Base-by-base conservation (phyloP, 106 monocot species). In the Dendrobium officinale region DNA sequence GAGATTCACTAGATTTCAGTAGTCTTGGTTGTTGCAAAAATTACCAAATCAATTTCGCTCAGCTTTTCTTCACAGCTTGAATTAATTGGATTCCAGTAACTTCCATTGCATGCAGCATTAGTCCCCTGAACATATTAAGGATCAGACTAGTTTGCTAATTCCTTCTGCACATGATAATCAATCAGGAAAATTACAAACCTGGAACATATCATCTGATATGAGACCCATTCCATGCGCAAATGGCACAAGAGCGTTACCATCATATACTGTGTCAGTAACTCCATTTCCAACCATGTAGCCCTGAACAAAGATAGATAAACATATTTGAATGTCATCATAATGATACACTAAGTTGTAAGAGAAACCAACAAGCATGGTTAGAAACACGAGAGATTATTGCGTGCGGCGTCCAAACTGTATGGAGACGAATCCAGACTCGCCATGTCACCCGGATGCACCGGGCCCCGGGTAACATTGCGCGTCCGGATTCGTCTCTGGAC, bases 191-290 rank as follows among this genome's bases (percentile, higher is more conserved):
- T 77, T 10, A 3, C 59, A 70, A 79, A 87, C 96, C 90, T 94
- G 77, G 88, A 75, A 94, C 54, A 96, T 67, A 73, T 92, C 89
- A 61, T 90, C 81, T 22, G 96, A 96, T 86, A 96, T 92, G 48
- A 96, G 90, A 78, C 86, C 92, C 96, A 96, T 96, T 82, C 93
- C 96, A 90, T 94, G 92, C 3, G 90, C 96, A 90, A 96, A 93
- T 78, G 96, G 93, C 26, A 96, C 92, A 77, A 96, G 90, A 55
- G 93, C 93, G 84, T 96, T 74, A 10, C 96, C 96, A 90, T 96
- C 96, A 85, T 83, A 96, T 72, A 67, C 79, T 6, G 82, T 70
- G 61, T 96, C 96, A 47, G 87, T 80, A 2, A 88, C 88, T 61
- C 96, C 96, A 87, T 96, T 96, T 47, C 96, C 96, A 17, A 94